Base-by-base conservation (phyloP, 2,329 filamentous ascomycete genomes). In the Plenodomus lindquistii region DNA sequence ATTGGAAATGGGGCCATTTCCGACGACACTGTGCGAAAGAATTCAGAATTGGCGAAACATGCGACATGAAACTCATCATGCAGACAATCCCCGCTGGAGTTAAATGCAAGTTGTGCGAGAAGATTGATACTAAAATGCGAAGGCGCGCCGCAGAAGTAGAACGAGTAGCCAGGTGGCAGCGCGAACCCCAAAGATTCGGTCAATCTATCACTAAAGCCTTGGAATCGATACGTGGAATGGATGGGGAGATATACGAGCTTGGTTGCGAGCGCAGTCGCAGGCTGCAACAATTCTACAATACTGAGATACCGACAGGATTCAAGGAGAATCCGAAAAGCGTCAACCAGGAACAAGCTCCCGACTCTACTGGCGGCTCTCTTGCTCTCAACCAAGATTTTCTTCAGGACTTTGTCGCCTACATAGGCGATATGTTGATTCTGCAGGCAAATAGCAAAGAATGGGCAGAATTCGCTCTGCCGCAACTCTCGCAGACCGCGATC, bases 1-100 rank as follows among this genome's bases (percentile, higher is more conserved):
- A 91, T 81, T 96, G 88, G 87, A 91, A 91, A 75, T 97, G 92
- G 92, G 89, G 90, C 59, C 88, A 87, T 77, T 97, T 97, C 79
- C 86, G 89, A 59, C 84, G 92, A 74, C 92, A 96, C 72, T 97
- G 93, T 81, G 87, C 88, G 74, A 91, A 91, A 75, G 93, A 97
- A 73, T 95, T 96, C 77, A 89, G 93, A 59, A 96, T 89, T 60
- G 93, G 93, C 66, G 93, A 97, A 80, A 97, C 93, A 31, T 97
- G 93, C 76, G 93, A 93, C 54, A 87, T 96, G 77, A 96, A 91
- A 77, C 83, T 96, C 57, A 86, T 96, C 68, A 91, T 88, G 78
- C 78, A 84, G 61, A 92, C 89, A 20, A 79, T 84, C 56, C 78
- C 79, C 50, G 79, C 87, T 44, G 62, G 72, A 37, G 82, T 83